phyloP scores from a whole-genome alignment of 2,329 filamentous ascomycete species.

The Daldinia sp. region DNA sequence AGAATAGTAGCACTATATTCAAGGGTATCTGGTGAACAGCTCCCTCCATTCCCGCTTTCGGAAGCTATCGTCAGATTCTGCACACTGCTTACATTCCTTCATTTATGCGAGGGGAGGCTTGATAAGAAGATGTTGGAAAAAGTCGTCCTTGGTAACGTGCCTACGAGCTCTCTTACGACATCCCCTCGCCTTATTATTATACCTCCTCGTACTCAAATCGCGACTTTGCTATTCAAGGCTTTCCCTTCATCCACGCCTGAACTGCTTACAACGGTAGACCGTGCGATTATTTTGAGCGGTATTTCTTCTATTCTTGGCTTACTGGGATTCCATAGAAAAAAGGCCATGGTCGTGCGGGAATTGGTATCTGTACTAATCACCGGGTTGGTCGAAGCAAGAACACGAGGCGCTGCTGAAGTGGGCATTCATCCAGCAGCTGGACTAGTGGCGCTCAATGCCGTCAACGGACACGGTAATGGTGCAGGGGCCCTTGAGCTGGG shows the following conservation, averaged over 20 bases:
- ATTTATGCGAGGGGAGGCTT: slow-evolving; percentile 70
- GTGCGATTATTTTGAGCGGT: slow-evolving; percentile 81
- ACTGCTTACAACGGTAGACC: slow-evolving; percentile 75
- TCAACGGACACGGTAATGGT: slow-evolving; percentile 58
- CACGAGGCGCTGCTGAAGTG: slow-evolving; percentile 92
- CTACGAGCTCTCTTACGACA: slow-evolving; percentile 58
- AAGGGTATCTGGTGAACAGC: slow-evolving; percentile 72
- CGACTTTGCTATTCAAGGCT: slow-evolving; percentile 71
- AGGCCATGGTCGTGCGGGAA: slow-evolving; percentile 87
- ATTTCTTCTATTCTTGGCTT: slow-evolving; percentile 86
- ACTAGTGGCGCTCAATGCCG: slow-evolving; percentile 73
- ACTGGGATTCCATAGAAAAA: slow-evolving; percentile 85
- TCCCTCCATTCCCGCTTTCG: slow-evolving; percentile 75
- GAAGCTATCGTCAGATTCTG: slow-evolving; percentile 78
- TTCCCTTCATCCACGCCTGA: slow-evolving; percentile 74
- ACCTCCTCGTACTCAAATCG: slow-evolving; percentile 70
- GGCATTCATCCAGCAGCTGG: slow-evolving; percentile 94
- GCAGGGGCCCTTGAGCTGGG: slow-evolving; percentile 67
- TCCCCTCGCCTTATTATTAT: slow-evolving; percentile 64
- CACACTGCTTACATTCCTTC: slow-evolving; percentile 73
- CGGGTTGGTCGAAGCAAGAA: slow-evolving; percentile 88
- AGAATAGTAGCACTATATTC: slow-evolving; percentile 78
- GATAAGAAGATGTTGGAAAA: slow-evolving; percentile 68
- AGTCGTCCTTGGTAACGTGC: slow-evolving; percentile 69
- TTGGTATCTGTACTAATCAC: slow-evolving; percentile 83